Base-by-base conservation (phyloP, 2,329 filamentous ascomycete species). In the Incumbomyces delicatus region DNA sequence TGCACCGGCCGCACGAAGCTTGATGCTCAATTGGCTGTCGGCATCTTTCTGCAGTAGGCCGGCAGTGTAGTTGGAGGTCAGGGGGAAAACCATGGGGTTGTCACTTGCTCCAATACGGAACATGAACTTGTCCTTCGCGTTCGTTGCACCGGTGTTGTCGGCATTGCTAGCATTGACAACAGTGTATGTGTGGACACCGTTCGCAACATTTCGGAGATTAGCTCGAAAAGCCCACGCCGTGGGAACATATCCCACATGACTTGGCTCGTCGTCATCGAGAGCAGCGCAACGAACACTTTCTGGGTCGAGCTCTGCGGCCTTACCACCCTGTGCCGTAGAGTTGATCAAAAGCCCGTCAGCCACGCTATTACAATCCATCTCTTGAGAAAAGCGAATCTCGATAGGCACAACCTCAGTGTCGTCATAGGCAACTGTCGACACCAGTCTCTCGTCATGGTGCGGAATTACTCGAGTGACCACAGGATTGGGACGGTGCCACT, bases 181-280 rank as follows among this genome's bases (percentile, higher is more conserved):
- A 0, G 73, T 78, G 44, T 83, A 57, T 29, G 69, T 66, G 57
- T 83, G 76, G n/a, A 83, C 66, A 20, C 80, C 80, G 50, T 83
- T 74, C 6, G 74, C 72, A 1, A 82, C 76, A 40, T 75, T 71
- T 7, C 64, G 66, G 18, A 83, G 58, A 6, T 66, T 74, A 11
- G 72, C 73, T 2, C 64, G 68, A 61, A 74, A 77, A 13, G 63
- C 63, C 75, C 76, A 83, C 4, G 63, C 61, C 1, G 71, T 74
- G 2, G 74, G 71, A 36, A 79, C 67, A n/a, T 73, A 69, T 1
- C 76, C 78, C 31, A 72, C 67, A 56, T 68, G 70, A 35, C 63
- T 55, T 20, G 68, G 49, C n/a, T 60, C 50, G 1, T 58, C 53
- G 11, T 65, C 61, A 3, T 63, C 57, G 6, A 74, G 58, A 3